phyloP scores from a whole-genome alignment of 164 flowering plant species.

The Liquidambar formosana region DNA sequence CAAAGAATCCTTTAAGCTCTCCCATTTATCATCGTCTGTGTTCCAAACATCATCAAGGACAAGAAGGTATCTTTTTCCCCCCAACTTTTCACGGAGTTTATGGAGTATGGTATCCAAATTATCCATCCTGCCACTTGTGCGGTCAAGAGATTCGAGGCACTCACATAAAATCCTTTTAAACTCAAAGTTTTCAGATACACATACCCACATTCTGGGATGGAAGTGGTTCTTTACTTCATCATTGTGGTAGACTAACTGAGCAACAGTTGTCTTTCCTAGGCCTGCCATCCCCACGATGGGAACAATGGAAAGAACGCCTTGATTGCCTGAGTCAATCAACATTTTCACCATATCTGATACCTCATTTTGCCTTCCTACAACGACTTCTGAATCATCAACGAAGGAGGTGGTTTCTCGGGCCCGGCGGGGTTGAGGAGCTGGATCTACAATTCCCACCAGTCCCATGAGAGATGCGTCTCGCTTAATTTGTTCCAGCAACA shows the following conservation, averaged over 20 bases:
- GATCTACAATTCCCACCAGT: too few relatives aligned
- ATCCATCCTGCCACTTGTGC: background rate
- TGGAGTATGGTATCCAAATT: background rate
- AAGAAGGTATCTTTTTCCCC: constrained; percentile 6
- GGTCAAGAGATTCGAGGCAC: background rate
- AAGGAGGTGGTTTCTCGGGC: too few relatives aligned
- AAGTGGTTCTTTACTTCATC: background rate
- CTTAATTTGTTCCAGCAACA: background rate
- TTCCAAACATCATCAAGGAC: constrained; percentile 28
- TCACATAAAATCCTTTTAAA: background rate
- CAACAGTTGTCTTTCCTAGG: too few relatives aligned
- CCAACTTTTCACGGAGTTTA: background rate
- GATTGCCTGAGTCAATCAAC: background rate
- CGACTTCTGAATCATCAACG: too few relatives aligned
- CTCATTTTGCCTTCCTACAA: too few relatives aligned
- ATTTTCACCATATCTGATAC: too few relatives aligned
- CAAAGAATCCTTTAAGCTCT: background rate
- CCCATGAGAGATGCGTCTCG: background rate
- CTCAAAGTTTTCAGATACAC: background rate
- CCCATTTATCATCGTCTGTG: constrained; percentile 1
- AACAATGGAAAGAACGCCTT: background rate
- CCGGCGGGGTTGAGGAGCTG: too few relatives aligned
- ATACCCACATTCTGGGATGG: background rate
- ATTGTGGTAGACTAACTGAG: constrained; percentile 1
- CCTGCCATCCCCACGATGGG: too few relatives aligned